A percentile compares a stretch with the other conserved stretches of the same genome.
These are phyloP conservation scores for Nothophoma quercina DNA, from an alignment of 2,329 filamentous ascomycete species.

Conservation along the genomic window DNA sequence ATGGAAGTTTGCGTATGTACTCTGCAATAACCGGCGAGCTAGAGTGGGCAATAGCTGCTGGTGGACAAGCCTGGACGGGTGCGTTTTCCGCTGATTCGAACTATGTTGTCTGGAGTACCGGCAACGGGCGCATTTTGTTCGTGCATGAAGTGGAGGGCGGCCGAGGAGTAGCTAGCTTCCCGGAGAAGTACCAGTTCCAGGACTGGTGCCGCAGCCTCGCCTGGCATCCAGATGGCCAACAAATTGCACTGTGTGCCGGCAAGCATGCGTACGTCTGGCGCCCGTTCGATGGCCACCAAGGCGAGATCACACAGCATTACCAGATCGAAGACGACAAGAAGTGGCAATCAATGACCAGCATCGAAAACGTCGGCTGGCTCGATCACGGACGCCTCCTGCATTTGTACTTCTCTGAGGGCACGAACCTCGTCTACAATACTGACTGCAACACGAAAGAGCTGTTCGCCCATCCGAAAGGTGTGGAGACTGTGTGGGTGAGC, in stretches of 20 bases:
- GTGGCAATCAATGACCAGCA: conserved; percentile 8
- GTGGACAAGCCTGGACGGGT: conserved; percentile 32
- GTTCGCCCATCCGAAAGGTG: conserved; percentile 29
- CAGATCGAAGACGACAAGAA: conserved; percentile 15
- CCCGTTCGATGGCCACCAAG: conserved; percentile 26
- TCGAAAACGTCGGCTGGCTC: conserved; percentile 28
- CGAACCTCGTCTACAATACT: conserved; percentile 33
- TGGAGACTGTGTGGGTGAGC: conserved; percentile 7
- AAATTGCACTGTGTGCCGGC: conserved; percentile 32
- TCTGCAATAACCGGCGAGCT: conserved; percentile 26
- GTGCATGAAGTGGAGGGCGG: conserved; percentile 31
- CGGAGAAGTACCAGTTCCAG: conserved; percentile 10
- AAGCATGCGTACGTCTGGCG: conserved; percentile 34
- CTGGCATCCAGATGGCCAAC: conserved; percentile 34
- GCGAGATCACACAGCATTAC: conserved; percentile 31
- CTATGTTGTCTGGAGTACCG: conserved; percentile 34
- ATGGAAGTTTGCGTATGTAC: conserved; percentile 40
- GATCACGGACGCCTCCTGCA: conserved; percentile 25
- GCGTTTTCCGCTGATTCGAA: conserved; percentile 38
- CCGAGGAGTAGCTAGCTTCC: conserved; percentile 21
- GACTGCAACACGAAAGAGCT: conserved; percentile 37
- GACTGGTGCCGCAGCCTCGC: conserved; percentile 31
- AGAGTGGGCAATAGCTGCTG: conserved; percentile 27
- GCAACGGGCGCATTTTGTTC: conserved; percentile 20
- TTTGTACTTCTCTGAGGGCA: conserved; percentile 30